A percentile compares a stretch with the other conserved stretches of the same genome.
phyloP scores from a whole-genome alignment of 495 filamentous ascomycete genomes.

The Penicillium crystallinum region DNA sequence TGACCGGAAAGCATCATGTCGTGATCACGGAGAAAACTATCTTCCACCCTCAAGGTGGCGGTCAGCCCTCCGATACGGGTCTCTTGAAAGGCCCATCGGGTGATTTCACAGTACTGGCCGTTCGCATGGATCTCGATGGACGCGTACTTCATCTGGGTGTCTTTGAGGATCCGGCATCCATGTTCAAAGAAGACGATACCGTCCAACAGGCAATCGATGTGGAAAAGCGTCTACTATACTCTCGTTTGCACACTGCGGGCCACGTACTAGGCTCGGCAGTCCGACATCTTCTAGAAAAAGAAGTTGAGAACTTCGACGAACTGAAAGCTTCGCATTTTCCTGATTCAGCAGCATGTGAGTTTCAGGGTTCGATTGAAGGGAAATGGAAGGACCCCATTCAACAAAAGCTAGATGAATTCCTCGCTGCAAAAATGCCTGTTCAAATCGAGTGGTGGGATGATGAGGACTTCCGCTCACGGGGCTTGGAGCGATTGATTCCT shows the following conservation, averaged over 20 bases:
- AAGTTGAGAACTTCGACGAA: conserved; percentile 49
- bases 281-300: conserved; percentile 44
- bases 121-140: conserved; percentile 42
- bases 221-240: conserved; percentile 51
- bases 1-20: conserved; percentile 39
- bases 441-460: conserved; percentile 57
- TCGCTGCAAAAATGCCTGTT: conserved; percentile 48
- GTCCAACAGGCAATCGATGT: conserved; percentile 49
- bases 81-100: conserved; percentile 32
- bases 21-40: conserved; percentile 57
- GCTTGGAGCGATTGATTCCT: conserved; percentile 46
- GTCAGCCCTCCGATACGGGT: conserved; percentile 59
- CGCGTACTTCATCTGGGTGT: conserved; percentile 55
- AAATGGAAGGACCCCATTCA: conserved; percentile 55
- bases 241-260: conserved; percentile 59
- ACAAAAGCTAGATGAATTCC: conserved; percentile 44
- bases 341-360: conserved; percentile 54
- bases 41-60: conserved; percentile 63
- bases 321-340: conserved; percentile 61
- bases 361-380: conserved; percentile 54
- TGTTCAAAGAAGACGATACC: conserved; percentile 32
- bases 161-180: conserved; percentile 26
- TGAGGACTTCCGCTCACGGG: conserved; percentile 38
- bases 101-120: conserved; percentile 38
- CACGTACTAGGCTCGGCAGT: conserved; percentile 58